phyloP scores from a whole-genome alignment of 2,329 filamentous ascomycete genomes.

The Aspergillus niger region DNA sequence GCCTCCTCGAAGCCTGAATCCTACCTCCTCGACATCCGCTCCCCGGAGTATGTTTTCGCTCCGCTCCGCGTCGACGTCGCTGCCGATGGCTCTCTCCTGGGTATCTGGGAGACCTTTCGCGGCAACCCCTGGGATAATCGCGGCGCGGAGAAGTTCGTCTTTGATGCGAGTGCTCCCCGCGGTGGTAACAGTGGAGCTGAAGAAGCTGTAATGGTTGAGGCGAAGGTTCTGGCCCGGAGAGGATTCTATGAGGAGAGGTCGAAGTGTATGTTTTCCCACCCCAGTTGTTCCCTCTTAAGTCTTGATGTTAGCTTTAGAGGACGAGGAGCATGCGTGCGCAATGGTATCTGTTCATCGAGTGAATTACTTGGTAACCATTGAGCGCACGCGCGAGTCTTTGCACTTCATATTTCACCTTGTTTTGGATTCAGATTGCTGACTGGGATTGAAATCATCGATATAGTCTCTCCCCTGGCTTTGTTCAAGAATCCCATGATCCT shows the following conservation, averaged over 20 bases:
- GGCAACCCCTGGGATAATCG: slow-evolving; percentile 90
- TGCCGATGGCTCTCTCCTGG: slow-evolving; percentile 52
- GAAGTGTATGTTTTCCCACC: slow-evolving; percentile 64
- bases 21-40: slow-evolving; percentile 82
- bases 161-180: slow-evolving; percentile 24
- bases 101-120: slow-evolving; percentile 80
- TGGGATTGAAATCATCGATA: background rate
- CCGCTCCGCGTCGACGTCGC: slow-evolving; percentile 73
- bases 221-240: slow-evolving; percentile 65
- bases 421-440: too few species aligned
- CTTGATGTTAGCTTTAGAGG: slow-evolving; percentile 5
- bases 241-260: slow-evolving; percentile 75
- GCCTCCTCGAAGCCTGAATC: slow-evolving; percentile 44
- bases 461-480: slow-evolving; percentile 77
- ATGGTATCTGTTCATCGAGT: slow-evolving; percentile 3
- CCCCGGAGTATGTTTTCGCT: slow-evolving; percentile 71
- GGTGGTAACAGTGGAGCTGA: slow-evolving; percentile 14
- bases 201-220: slow-evolving; percentile 57
- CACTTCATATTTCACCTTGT: too few species aligned
- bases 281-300: background rate
- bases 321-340: background rate
- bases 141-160: slow-evolving; percentile 56
- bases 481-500: slow-evolving; percentile 97
- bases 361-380: too few species aligned
- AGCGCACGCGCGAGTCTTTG: too few species aligned